Base-by-base conservation (phyloP, 2,329 filamentous ascomycete genomes). In the Diaporthe australafricana region DNA sequence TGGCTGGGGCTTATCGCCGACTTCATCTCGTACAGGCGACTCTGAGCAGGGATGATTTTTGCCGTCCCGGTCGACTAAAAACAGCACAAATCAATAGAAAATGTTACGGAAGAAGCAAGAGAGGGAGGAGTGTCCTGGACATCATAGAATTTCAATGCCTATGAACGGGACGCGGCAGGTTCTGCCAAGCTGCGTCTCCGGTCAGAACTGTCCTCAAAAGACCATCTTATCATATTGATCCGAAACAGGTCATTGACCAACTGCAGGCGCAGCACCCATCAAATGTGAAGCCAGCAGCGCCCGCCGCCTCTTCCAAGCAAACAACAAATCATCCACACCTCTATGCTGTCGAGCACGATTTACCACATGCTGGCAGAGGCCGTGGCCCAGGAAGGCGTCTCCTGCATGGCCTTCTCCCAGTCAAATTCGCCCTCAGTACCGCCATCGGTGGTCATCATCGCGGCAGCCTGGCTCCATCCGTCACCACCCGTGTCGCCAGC, bases 401-500 rank as follows among this genome's bases (percentile, higher is more conserved):
- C 40, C 60, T 65, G 35, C 4, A 38, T 8, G 27, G 52, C 5
- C 27, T 47, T 40, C 12, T 22, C 55, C 67, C 42, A 60, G n/a
- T 9, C 22, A 6, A 11, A n/a, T n/a, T n/a, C n/a, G n/a, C n/a
- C n/a, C n/a, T n/a, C n/a, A n/a, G n/a, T 25, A 22, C 35, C 27
- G 32, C 17, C 42, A 16, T 57, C 60, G 3, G 6, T 27, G 7
- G 60, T 48, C 22, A 55, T 38, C 50, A 22, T 25, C 7, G 22
- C 48, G n/a, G 47, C 55, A 40, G 56, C 48, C 55, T 67, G 42
- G 40, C 42, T 56, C 60, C 60, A 66, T 48, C 40, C 67, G 30
- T 62, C 45, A 30, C 63, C 63, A 7, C 42, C 42, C 9, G 53
- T 2, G 16, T 48, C 67, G 16, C 30, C 45, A 47, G 50, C 25